phyloP scores from a whole-genome alignment of 2,329 filamentous ascomycete species.

The Penicillium sp. region DNA sequence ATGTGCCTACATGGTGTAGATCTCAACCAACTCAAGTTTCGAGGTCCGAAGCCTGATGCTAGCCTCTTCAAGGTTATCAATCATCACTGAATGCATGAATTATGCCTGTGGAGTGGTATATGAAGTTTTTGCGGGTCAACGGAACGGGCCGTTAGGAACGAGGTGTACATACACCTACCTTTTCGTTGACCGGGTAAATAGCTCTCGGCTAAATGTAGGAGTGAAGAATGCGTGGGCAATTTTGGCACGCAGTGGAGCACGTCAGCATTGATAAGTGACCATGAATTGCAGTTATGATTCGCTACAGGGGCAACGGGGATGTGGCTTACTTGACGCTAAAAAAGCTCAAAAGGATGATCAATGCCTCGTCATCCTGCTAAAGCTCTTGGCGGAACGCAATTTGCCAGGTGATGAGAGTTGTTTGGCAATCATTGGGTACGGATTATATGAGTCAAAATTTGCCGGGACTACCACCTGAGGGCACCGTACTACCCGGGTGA shows the following conservation, averaged over 20 bases:
- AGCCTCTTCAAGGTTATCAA: too few species aligned
- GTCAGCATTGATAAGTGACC: not conserved
- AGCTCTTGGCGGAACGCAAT: not conserved
- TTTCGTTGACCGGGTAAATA: not conserved
- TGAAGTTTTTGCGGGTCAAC: not conserved
- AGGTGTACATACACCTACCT: not conserved
- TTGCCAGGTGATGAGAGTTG: not conserved
- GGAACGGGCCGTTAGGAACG: not conserved
- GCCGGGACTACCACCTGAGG: not conserved
- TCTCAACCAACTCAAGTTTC: too few species aligned
- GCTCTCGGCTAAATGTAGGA: not conserved
- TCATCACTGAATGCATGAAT: too few species aligned
- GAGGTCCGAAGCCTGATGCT: too few species aligned
- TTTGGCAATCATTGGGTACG: not conserved
- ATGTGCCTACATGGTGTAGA: too few species aligned
- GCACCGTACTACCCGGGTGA: not conserved
- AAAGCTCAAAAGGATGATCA: not conserved
- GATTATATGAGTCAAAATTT: not conserved
- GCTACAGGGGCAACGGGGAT: not conserved
- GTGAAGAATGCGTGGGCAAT: not conserved
- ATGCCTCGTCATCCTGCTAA: not conserved
- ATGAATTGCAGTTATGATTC: not conserved
- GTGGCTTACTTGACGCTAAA: not conserved
- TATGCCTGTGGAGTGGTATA: too few species aligned
- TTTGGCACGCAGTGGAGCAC: not conserved